Evolutionary conservation across 306 rosid genomes (phyloP).

Genomic region (Quillaja saponaria): DNA sequence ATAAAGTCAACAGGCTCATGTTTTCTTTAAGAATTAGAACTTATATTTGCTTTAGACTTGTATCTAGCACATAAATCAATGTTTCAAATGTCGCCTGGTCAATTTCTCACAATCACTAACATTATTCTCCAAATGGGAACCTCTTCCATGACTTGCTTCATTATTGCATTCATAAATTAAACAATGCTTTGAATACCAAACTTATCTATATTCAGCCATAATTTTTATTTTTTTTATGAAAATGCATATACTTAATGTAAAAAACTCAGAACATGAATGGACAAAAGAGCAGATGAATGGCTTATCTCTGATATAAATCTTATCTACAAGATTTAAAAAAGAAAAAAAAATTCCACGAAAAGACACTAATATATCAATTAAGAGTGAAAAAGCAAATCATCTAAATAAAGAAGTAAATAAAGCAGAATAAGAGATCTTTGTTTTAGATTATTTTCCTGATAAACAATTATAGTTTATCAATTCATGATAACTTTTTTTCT

Average conservation of each 20-base stretch:
- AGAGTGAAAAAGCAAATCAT: neutral
- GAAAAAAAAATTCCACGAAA: neutral
- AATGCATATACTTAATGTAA: neutral
- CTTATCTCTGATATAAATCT: conserved; percentile 4
- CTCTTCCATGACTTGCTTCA: neutral
- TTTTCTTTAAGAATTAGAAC: conserved; percentile 6
- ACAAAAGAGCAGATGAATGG: conserved; percentile 7
- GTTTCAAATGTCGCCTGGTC: too few species aligned
- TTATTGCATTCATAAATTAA: neutral
- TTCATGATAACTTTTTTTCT: too few species aligned
- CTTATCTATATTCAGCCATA: neutral
- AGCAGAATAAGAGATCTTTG: neutral
- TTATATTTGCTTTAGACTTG: neutral
- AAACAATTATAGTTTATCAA: too few species aligned
- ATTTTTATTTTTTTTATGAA: neutral
- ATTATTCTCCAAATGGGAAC: too few species aligned
- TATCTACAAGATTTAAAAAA: neutral
- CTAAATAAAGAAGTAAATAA: conserved; percentile 4
- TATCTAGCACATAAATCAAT: too few species aligned
- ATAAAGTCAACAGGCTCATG: conserved; percentile 1
- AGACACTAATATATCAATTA: neutral
- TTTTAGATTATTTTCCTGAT: neutral
- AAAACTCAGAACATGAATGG: neutral
- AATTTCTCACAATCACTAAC: too few species aligned
- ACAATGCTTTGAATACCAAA: neutral